Conservation (phyloP, 441 rosid species). For the Cnidoscolus chayamansa region DNA sequence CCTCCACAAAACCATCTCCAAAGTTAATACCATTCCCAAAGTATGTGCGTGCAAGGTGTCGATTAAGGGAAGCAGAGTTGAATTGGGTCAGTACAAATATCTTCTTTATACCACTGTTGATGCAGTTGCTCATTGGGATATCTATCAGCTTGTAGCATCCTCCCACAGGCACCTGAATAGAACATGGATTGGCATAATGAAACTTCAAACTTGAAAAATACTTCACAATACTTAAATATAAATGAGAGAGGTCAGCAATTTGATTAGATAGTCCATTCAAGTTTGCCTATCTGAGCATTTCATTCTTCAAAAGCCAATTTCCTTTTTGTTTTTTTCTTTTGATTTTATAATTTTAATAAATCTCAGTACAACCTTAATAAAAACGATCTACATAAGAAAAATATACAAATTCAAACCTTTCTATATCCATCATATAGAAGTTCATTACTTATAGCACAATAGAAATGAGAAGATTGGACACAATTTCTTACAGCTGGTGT, state of each 20-base stretch:
- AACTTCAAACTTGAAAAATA: neutral
- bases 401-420: neutral
- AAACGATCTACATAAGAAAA: neutral
- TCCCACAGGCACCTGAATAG: slow-evolving; percentile 79
- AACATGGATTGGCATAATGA: slow-evolving; percentile 6
- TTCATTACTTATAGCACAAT: slow-evolving; percentile 1
- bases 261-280: slow-evolving; percentile 5
- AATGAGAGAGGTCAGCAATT: neutral
- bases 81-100: slow-evolving; percentile 85
- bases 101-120: slow-evolving; percentile 91
- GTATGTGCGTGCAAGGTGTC: slow-evolving; percentile 87
- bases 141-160: slow-evolving; percentile 91
- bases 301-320: neutral
- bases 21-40: slow-evolving; percentile 82
- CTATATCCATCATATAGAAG: neutral
- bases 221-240: neutral
- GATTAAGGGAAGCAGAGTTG: slow-evolving; percentile 89
- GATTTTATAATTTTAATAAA: too few relatives aligned
- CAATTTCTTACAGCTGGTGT: slow-evolving; percentile 73
- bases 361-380: neutral
- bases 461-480: neutral
- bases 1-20: slow-evolving; percentile 98
- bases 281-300: neutral
- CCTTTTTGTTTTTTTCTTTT: too few relatives aligned
- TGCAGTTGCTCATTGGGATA: slow-evolving; percentile 95